phyloP scores from a whole-genome alignment of 306 rosid genomes.

The Vigna hirtella region DNA sequence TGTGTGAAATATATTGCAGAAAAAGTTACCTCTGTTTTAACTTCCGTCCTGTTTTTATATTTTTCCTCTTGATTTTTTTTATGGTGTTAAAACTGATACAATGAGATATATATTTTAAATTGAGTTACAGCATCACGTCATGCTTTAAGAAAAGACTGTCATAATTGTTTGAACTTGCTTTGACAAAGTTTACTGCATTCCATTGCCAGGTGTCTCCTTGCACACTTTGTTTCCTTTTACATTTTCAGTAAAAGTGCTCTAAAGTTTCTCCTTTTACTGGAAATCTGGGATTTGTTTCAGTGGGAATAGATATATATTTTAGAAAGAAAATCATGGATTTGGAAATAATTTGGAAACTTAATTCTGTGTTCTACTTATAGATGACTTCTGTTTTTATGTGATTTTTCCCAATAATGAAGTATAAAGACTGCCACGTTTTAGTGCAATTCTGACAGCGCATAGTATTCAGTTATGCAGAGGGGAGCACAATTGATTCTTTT shows the following conservation, averaged over 20 bases:
- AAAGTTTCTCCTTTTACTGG: not conserved
- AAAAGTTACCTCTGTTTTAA: not conserved
- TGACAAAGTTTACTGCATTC: conserved; percentile 2
- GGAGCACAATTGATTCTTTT: conserved; percentile 51
- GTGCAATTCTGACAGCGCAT: conserved; percentile 12
- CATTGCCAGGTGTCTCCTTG: not conserved
- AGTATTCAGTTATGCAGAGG: conserved; percentile 54
- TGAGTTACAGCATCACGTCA: conserved; percentile 18
- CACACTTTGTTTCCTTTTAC: not conserved
- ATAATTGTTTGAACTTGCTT: conserved; percentile 16
- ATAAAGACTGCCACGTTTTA: not conserved
- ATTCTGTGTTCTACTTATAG: not conserved
- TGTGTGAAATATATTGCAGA: not conserved
- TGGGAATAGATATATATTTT: not conserved
- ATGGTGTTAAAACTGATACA: not conserved
- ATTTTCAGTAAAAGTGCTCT: conserved; percentile 5
- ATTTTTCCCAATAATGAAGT: conserved; percentile 23
- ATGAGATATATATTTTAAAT: not conserved
- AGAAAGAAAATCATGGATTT: conserved; percentile 10
- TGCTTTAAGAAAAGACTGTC: conserved; percentile 15
- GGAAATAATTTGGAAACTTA: conserved; percentile 12
- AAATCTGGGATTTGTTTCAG: not conserved
- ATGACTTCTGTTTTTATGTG: conserved; percentile 17
- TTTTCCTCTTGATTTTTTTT: conserved; percentile 9
- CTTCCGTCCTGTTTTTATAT: not conserved